A percentile compares a stretch with the other conserved stretches of the same genome.
phyloP scores from a whole-genome alignment of 169 alveolate species.

The Plasmodium knowlesi region DNA sequence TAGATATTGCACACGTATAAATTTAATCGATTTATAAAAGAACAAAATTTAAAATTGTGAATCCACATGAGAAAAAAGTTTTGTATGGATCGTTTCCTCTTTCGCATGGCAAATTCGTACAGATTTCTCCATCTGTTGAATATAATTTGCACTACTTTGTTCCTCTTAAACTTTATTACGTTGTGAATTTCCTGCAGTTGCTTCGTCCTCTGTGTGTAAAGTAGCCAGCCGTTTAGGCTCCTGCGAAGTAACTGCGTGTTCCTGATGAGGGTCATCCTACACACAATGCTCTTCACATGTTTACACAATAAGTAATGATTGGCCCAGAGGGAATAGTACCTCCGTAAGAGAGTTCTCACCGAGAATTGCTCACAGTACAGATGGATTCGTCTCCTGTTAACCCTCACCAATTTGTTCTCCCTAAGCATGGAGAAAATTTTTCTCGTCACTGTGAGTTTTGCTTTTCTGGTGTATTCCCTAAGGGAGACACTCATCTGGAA shows the following conservation, averaged over 20 bases:
- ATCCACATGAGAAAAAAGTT: constrained; percentile 19
- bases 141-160: background rate
- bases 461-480: background rate
- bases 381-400: background rate
- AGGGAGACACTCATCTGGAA: background rate
- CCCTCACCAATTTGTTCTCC: background rate
- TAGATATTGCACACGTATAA: constrained; percentile 20
- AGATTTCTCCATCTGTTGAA: constrained; percentile 23
- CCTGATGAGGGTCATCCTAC: background rate
- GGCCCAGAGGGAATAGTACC: background rate
- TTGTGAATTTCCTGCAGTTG: background rate
- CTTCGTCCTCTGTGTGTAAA: background rate
- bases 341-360: background rate
- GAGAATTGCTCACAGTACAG: constrained; percentile 4
- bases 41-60: constrained; percentile 8
- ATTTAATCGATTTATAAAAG: constrained; percentile 22
- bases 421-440: background rate
- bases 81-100: background rate
- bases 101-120: background rate
- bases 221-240: background rate
- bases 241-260: background rate
- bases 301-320: background rate
- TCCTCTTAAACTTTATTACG: background rate
- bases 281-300: background rate
- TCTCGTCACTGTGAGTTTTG: background rate